Percentiles rank a stretch among this genome's conserved stretches.
These are phyloP conservation scores for Porphyrellus cyaneotinctus DNA, from an alignment of 768 basidiomycete genomes.

Conservation along the genomic window DNA sequence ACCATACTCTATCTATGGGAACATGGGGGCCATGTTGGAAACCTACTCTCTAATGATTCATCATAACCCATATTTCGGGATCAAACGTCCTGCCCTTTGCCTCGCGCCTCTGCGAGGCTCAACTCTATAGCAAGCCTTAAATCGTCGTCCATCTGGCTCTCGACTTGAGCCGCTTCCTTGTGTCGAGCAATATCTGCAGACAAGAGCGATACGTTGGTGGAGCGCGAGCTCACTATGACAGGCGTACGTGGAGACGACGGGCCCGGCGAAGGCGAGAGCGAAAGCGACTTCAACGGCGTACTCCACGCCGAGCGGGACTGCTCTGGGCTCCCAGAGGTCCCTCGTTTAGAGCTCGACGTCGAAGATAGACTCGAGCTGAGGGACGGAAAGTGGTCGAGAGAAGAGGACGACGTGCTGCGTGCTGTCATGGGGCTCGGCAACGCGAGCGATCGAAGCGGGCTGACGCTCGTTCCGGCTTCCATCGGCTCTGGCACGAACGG, in stretches of 20 bases:
- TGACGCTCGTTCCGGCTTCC: conserved; percentile 45
- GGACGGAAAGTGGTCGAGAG: conserved; percentile 32
- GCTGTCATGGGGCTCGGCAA: conserved; percentile 9
- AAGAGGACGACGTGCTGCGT: conserved; percentile 19
- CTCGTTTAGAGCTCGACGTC: conserved; percentile 19
- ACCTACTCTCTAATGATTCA: background rate
- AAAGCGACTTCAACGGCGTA: conserved; percentile 30
- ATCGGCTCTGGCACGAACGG: conserved; percentile 47
- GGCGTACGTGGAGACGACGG: conserved; percentile 18
- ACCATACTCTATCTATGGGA: background rate
- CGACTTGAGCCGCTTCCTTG: background rate
- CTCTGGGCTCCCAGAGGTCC: conserved; percentile 13
- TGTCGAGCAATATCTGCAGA: conserved; percentile 12
- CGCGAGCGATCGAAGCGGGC: conserved; percentile 19
- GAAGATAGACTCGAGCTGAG: conserved; percentile 31
- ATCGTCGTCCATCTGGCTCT: conserved; percentile 51
- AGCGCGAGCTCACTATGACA: conserved; percentile 1
- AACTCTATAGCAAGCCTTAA: conserved; percentile 61
- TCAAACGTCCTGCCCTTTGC: conserved; percentile 12
- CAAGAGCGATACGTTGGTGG: conserved; percentile 13
- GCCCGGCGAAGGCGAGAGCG: conserved; percentile 9
- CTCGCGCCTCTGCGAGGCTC: conserved; percentile 55
- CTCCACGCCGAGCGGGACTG: conserved; percentile 36
- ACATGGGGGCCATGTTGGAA: background rate
- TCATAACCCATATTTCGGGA: background rate